Conservation (phyloP, 345 rosid genomes). For the Linum trigynum region DNA sequence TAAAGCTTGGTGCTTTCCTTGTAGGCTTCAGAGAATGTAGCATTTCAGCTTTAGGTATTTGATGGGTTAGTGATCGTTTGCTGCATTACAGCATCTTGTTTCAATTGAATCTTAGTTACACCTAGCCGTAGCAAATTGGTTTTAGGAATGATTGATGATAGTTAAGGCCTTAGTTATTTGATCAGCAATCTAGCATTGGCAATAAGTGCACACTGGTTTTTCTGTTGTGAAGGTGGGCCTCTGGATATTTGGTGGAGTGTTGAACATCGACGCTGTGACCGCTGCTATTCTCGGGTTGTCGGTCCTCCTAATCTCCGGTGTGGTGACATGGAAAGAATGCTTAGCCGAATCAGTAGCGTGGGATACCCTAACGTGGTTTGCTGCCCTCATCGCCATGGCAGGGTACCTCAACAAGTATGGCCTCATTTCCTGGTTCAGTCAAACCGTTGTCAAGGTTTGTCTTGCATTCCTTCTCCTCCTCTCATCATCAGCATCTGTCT, state of each 20-base stretch:
- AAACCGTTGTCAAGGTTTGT: conserved; percentile 88
- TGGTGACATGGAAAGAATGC: conserved; percentile 99
- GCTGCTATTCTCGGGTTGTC: conserved; percentile 98
- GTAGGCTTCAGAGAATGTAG: too few species aligned
- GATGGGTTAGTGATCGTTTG: neutral
- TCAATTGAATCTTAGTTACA: too few species aligned
- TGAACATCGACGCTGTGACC: conserved; percentile 86
- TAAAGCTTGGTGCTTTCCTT: too few species aligned
- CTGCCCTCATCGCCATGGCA: conserved; percentile 99
- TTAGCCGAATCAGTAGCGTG: conserved; percentile 90
- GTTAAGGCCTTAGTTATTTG: too few species aligned
- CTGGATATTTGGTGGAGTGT: conserved; percentile 54
- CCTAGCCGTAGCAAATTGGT: too few species aligned
- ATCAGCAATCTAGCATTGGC: conserved; percentile 5
- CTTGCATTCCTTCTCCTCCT: conserved; percentile 20
- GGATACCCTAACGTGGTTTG: conserved; percentile 99
- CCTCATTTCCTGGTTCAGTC: conserved; percentile 97
- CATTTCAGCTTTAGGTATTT: neutral
- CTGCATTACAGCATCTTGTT: too few species aligned
- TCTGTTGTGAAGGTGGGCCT: conserved; percentile 54
- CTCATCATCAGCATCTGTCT: conserved; percentile 73
- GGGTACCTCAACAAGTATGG: conserved; percentile 98
- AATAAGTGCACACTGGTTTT: too few species aligned
- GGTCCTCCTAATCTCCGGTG: conserved; percentile 77
- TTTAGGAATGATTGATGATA: too few species aligned